These are phyloP conservation scores for Cucurbita argyrosperma DNA, from an alignment of 306 rosid species.

Conservation along the genomic window DNA sequence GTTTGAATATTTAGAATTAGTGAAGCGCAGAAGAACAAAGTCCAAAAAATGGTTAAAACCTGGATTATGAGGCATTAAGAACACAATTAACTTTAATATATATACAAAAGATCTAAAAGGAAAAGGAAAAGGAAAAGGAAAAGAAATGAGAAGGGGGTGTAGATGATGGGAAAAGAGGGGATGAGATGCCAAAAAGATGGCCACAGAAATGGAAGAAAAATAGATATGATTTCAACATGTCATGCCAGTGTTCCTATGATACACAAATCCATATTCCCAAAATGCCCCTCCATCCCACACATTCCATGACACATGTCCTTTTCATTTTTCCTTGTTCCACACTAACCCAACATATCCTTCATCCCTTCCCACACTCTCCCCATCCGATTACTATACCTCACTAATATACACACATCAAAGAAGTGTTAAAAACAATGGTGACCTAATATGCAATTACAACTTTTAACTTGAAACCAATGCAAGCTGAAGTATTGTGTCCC, in stretches of 20 bases:
- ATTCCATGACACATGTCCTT: background rate
- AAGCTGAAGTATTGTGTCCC: background rate
- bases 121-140: background rate
- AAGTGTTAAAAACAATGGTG: too few relatives aligned
- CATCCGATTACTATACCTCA: background rate
- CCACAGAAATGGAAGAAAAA: background rate
- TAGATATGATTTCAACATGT: background rate
- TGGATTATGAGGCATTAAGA: too few relatives aligned
- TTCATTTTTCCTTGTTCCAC: conserved; percentile 3
- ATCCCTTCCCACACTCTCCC: background rate
- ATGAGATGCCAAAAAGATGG: background rate
- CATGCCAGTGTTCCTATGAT: background rate
- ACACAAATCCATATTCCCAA: background rate
- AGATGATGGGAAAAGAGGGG: background rate
- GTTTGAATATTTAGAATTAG: too few relatives aligned
- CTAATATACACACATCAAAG: too few relatives aligned
- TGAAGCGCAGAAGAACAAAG: too few relatives aligned
- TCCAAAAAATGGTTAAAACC: too few relatives aligned
- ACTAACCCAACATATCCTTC: conserved; percentile 6
- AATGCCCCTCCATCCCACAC: background rate
- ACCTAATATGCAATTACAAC: too few relatives aligned
- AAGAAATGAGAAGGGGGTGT: background rate
- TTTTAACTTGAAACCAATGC: too few relatives aligned
- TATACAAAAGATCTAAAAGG: background rate
- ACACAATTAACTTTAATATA: too few relatives aligned